Percentiles rank a stretch among this genome's conserved stretches.
phyloP scores from a whole-genome alignment of 257 asterid species.

The Salvia miltiorrhiza region DNA sequence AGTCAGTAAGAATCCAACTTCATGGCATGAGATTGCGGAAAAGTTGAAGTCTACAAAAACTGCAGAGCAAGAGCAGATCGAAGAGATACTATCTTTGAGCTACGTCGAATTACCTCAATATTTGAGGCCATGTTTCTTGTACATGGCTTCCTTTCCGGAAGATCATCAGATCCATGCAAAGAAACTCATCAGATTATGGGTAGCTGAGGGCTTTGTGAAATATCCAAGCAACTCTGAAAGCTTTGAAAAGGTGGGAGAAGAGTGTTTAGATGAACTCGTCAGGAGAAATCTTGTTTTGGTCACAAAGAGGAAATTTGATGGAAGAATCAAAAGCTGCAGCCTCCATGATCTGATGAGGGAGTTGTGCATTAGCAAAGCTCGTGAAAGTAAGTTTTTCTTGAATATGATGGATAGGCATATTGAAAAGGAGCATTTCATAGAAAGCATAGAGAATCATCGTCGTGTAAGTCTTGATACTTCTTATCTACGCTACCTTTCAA shows the following conservation, averaged over 20 bases:
- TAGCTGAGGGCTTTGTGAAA: not conserved
- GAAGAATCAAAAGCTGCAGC: not conserved
- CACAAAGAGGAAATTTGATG: not conserved
- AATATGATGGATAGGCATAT: not conserved
- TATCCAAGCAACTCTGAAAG: not conserved
- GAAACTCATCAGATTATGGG: not conserved
- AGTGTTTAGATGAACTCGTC: not conserved
- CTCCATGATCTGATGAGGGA: not conserved
- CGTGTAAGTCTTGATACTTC: not conserved
- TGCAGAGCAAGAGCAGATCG: not conserved
- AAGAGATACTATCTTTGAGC: not conserved
- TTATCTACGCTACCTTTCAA: not conserved
- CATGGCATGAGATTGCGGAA: not conserved
- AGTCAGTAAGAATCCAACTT: not conserved
- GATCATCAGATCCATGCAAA: not conserved
- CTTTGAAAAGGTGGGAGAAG: not conserved
- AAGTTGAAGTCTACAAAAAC: not conserved
- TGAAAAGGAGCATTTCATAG: not conserved
- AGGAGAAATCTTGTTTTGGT: conserved; percentile 5
- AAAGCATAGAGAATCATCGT: not conserved
- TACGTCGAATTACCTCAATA: not conserved
- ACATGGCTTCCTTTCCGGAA: not conserved
- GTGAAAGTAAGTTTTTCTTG: not conserved
- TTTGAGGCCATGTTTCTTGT: conserved; percentile 1
- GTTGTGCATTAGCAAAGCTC: not conserved